Base-by-base conservation (phyloP, 768 basidiomycete genomes). In the Cystofilobasidium ferigula region DNA sequence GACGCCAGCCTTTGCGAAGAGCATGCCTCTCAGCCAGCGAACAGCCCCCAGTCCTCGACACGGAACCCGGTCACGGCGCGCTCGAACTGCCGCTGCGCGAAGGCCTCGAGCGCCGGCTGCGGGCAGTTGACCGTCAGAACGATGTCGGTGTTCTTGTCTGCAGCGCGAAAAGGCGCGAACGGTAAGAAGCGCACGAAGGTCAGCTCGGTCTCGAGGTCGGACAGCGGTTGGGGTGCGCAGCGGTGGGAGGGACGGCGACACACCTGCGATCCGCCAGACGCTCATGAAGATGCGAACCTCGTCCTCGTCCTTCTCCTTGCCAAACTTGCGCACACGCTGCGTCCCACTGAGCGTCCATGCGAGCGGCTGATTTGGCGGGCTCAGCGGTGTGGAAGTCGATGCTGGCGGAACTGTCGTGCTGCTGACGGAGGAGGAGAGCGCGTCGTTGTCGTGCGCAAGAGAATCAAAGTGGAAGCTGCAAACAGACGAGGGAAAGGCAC, bases 401-500 rank as follows among this genome's bases (percentile, higher is more conserved):
- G 28, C 24, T 5, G 51, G 24, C 13, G 66, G 59, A 26, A 38
- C 32, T n/a, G 24, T 20, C 45, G 40, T 14, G 18, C 61, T 48
- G 38, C 20, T 16, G 45, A 68, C 53, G 10, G 74, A 73, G 13
- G 78, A 77, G 13, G 80, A 80, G 47, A 76, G 69, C 8, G 94
- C 89, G 28, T 81, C 78, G 73, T 95, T 98, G 77, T 98, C 95
- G 71, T 94, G 84, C 16, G 92, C 93, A 51, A 98, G 77, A 0
- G 91, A 86, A 61, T 84, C 81, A 70, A 95, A 95, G 78, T 95
- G 93, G 72, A 86, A 91, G 75, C 94, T 99, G 76, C n/a, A 28
- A 30, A 47, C 35, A 24, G 16, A 24, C 16, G 26, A 30, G 18
- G 34, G 40, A 35, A 1, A 14, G 22, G 16, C 9, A 24, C 30